phyloP scores from a whole-genome alignment of 2,329 filamentous ascomycete genomes.

The Elsinoe necatrix region DNA sequence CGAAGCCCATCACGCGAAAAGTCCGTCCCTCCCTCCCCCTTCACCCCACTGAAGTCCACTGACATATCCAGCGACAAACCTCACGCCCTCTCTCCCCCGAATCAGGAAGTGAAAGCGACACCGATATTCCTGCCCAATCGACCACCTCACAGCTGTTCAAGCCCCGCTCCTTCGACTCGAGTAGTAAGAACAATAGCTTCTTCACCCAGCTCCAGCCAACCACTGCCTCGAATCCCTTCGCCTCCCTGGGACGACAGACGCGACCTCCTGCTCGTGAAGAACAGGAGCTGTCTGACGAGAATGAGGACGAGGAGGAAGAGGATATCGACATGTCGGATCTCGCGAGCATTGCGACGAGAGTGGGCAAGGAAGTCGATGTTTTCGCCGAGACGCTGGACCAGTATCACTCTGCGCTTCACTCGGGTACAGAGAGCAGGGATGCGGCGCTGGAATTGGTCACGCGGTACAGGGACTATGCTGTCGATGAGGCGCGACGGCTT shows the following conservation, averaged over 20 bases:
- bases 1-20: slow-evolving; percentile 2
- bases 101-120: background rate
- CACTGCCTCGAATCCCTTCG: background rate
- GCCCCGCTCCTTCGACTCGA: background rate
- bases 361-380: slow-evolving; percentile 73
- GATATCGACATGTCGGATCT: slow-evolving; percentile 35
- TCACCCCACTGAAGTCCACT: background rate
- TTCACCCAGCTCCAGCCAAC: background rate
- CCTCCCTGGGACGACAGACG: background rate
- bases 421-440: slow-evolving; percentile 47
- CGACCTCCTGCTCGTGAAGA: background rate
- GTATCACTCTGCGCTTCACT: slow-evolving; percentile 49
- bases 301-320: background rate
- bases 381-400: slow-evolving; percentile 78
- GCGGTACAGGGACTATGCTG: slow-evolving; percentile 43
- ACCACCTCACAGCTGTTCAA: slow-evolving; percentile 4
- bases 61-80: slow-evolving; percentile 2
- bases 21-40: background rate
- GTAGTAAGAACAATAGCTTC: background rate
- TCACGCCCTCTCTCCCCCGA: background rate
- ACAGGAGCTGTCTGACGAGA: background rate
- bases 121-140: background rate
- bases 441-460: slow-evolving; percentile 53
- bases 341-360: slow-evolving; percentile 56
- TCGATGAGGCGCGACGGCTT: slow-evolving; percentile 41